Conservation (phyloP, 1,284 basidiomycete genomes). For the Neonothopanus nambi region DNA sequence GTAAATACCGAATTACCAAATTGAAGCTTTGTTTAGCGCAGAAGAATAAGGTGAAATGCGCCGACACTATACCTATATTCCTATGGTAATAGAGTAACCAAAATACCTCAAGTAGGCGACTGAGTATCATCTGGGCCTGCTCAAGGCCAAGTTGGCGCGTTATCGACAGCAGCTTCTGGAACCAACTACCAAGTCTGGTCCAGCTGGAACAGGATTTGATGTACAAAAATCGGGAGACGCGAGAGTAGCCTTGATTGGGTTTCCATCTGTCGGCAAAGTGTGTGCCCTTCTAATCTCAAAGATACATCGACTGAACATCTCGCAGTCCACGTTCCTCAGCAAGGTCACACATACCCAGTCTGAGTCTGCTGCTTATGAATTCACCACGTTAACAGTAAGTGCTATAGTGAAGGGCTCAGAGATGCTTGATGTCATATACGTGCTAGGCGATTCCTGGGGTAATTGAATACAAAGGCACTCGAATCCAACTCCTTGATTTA, state of each 20-base stretch:
- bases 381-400: slow-evolving; percentile 86
- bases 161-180: slow-evolving; percentile 91
- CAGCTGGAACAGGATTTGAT: slow-evolving; percentile 87
- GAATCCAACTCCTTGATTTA: slow-evolving; percentile 92
- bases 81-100: neutral
- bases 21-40: slow-evolving; percentile 56
- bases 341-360: slow-evolving; percentile 92
- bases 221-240: slow-evolving; percentile 95
- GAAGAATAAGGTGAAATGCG: slow-evolving; percentile 77
- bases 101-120: slow-evolving; percentile 63
- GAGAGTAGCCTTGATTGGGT: slow-evolving; percentile 90
- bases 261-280: slow-evolving; percentile 92
- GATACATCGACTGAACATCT: slow-evolving; percentile 14
- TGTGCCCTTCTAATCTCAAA: neutral
- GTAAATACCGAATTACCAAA: slow-evolving; percentile 14
- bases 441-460: slow-evolving; percentile 93
- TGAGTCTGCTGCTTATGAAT: slow-evolving; percentile 92
- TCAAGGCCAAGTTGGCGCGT: slow-evolving; percentile 90
- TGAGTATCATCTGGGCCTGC: slow-evolving; percentile 86
- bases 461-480: slow-evolving; percentile 89
- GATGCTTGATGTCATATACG: neutral
- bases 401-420: slow-evolving; percentile 2
- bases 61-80: neutral
- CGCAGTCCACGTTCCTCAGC: slow-evolving; percentile 87
- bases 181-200: slow-evolving; percentile 78